Base-by-base conservation (phyloP, 2,329 filamentous ascomycete genomes). In the Xylogone sp. region DNA sequence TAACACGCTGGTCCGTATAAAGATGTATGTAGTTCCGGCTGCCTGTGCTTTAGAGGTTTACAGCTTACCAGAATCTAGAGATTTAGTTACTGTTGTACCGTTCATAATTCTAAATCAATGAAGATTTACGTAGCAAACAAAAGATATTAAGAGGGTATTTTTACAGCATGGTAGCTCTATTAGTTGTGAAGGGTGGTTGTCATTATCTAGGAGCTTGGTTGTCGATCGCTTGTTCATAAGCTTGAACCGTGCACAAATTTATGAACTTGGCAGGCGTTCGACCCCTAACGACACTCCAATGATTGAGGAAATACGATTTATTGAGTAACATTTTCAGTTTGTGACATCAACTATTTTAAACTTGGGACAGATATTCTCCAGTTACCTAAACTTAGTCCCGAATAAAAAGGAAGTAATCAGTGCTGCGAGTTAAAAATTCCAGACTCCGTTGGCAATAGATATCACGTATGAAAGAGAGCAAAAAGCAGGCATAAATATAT, bases 31-130 rank as follows among this genome's bases (percentile, higher is more conserved):
- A n/a, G n/a, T n/a, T n/a, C n/a, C n/a, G n/a, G n/a, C n/a, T n/a
- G n/a, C n/a, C n/a, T n/a, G n/a, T n/a, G n/a, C n/a, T n/a, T n/a
- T n/a, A n/a, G n/a, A n/a, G n/a, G n/a, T n/a, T n/a, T n/a, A 49
- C 20, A 50, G 50, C 58, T 58, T 63, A 68, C 65, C 60, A 55
- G 62, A 60, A 66, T 67, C 65, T 50, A 68, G 54, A 21, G 62
- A 57, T 48, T 58, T 49, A 24, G 54, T 54, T 52, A 54, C 54
- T 21, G 56, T 50, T 45, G 59, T 53, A 52, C 63, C 62, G 56
- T 66, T 67, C 65, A 68, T 68, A 45, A 52, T 63, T 57, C 48
- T 46, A 42, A 39, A 39, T 39, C 5, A 39, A 39, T 39, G 13
- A 39, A 39, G 8, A 18, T 39, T 7, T 16, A 39, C 8, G 34